Percentiles rank a stretch among this genome's conserved stretches.
These are phyloP conservation scores for Aspergillus sp. DNA, from an alignment of 2,329 filamentous ascomycete species.

Conservation along the genomic window DNA sequence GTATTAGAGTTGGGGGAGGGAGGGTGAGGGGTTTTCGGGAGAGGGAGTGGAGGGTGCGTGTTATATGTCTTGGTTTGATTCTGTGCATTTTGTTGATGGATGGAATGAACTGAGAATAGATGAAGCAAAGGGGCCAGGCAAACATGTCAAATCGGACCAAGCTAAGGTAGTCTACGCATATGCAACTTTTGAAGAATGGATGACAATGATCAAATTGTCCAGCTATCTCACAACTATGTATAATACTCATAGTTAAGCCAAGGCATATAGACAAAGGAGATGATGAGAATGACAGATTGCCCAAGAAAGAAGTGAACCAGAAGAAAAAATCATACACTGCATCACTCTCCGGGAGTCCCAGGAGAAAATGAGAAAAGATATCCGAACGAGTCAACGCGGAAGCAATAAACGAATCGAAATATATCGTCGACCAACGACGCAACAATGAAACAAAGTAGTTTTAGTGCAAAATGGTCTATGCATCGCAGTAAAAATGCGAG, in stretches of 20 bases:
- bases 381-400: slow-evolving; percentile 22
- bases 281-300: slow-evolving; percentile 7
- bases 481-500: slow-evolving; percentile 21
- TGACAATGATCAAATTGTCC: not conserved
- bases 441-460: slow-evolving; percentile 17
- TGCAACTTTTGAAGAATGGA: not conserved
- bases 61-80: not conserved
- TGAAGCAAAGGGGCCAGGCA: too few species aligned
- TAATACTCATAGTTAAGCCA: slow-evolving; percentile 2
- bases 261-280: slow-evolving; percentile 14
- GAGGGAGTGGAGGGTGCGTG: not conserved
- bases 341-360: slow-evolving; percentile 18
- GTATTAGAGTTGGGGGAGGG: not conserved
- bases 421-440: slow-evolving; percentile 14
- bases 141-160: too few species aligned
- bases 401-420: slow-evolving; percentile 14
- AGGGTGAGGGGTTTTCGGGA: not conserved
- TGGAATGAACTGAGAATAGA: too few species aligned
- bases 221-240: slow-evolving; percentile 8
- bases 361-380: slow-evolving; percentile 13
- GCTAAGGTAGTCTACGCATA: too few species aligned
- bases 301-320: slow-evolving; percentile 7
- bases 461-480: slow-evolving; percentile 26
- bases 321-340: slow-evolving; percentile 15
- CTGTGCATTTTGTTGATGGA: too few species aligned